Conservation (phyloP, 495 filamentous ascomycete genomes). For the Xylaria grammica region DNA sequence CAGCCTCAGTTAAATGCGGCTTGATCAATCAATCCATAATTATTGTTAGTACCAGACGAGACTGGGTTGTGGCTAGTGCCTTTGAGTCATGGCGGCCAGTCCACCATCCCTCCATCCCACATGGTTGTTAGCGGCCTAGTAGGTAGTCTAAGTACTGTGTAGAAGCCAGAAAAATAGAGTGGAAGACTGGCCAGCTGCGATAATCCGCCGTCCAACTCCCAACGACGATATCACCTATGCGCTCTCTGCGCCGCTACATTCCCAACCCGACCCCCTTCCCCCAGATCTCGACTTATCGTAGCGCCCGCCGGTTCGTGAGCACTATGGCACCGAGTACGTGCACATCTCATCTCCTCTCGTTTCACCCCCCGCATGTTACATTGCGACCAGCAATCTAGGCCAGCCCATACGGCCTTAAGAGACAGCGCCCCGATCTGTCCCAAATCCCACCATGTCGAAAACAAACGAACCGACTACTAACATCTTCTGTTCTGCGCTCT, state of each 20-base stretch:
- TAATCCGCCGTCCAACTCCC: conserved; percentile 11
- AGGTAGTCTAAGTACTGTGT: background rate
- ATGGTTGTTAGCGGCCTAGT: no score
- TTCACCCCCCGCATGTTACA: background rate
- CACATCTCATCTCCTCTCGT: background rate
- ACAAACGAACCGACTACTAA: background rate
- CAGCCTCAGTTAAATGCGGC: conserved; percentile 3
- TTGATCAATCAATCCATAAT: background rate
- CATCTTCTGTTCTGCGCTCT: conserved; percentile 15
- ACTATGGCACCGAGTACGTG: conserved; percentile 55
- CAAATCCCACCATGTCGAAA: background rate
- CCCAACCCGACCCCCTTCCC: background rate
- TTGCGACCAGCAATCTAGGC: no score
- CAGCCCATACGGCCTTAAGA: conserved; percentile 14
- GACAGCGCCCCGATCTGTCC: background rate
- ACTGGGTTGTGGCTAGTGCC: conserved; percentile 8
- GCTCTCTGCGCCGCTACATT: conserved; percentile 10
- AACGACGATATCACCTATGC: conserved; percentile 6
- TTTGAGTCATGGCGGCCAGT: background rate
- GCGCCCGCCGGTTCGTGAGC: conserved; percentile 27
- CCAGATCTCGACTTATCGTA: conserved; percentile 23
- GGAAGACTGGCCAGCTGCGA: conserved; percentile 12
- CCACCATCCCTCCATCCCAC: conserved; percentile 10
- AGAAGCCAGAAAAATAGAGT: background rate
- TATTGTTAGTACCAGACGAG: background rate